Percentiles rank a stretch among this genome's conserved stretches.
Evolutionary conservation across 179 eudicot genomes (phyloP).

Genomic region (Heliamphora pulchella): DNA sequence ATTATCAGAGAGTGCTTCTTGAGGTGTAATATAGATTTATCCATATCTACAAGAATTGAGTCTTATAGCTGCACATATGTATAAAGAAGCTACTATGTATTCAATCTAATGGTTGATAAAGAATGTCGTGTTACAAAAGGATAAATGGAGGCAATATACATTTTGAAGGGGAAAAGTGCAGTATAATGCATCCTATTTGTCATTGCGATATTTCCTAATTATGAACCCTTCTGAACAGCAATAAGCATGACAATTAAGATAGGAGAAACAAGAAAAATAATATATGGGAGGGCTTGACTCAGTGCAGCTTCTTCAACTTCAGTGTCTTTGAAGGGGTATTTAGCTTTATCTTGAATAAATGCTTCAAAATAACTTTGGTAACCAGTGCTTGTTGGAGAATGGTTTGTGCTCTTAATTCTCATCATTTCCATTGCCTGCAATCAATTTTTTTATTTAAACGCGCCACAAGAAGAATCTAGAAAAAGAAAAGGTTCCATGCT

Average conservation of each 20-base stretch:
- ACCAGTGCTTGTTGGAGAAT: conserved; percentile 37
- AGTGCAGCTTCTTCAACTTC: conserved; percentile 41
- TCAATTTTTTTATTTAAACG: conserved; percentile 5
- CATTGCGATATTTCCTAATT: conserved; percentile 5
- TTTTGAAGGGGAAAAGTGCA: background rate
- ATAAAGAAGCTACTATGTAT: background rate
- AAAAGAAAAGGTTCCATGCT: background rate
- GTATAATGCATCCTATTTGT: background rate
- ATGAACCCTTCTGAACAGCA: conserved; percentile 37
- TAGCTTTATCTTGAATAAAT: conserved; percentile 47
- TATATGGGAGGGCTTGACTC: conserved; percentile 47
- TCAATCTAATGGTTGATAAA: background rate
- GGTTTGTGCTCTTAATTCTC: conserved; percentile 42
- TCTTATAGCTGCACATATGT: background rate
- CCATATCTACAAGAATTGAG: background rate
- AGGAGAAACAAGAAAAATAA: conserved; percentile 58
- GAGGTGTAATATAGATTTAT: no score
- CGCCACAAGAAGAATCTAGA: background rate
- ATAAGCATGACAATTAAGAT: conserved; percentile 52
- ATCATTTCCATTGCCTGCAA: conserved; percentile 91
- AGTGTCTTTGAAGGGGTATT: conserved; percentile 23
- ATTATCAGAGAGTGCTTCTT: no score
- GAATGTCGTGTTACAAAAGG: background rate
- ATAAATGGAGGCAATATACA: background rate
- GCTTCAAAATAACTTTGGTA: conserved; percentile 72